Base-by-base conservation (phyloP, 1,284 basidiomycete species). In the Chondrostereum purpureum region DNA sequence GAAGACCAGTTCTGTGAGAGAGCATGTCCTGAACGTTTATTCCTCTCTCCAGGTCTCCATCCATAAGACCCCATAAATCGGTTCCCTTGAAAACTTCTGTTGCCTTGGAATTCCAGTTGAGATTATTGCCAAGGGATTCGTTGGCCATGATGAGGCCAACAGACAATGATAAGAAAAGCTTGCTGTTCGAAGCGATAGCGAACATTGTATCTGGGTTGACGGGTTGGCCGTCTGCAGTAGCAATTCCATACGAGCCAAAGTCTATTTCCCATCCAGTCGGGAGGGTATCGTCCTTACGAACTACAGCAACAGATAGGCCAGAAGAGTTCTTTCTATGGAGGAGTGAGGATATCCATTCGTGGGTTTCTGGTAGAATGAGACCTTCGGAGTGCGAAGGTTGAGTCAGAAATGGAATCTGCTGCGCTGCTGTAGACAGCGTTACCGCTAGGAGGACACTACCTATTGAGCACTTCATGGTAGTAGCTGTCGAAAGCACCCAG, bases 101-200 rank as follows among this genome's bases (percentile, higher is more conserved):
- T 10, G 36, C n/a, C 17, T 37, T 42, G 21, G 40, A 42, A 22
- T 16, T 39, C 20, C n/a, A 39, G 24, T 59, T 54, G 58, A 47
- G 1, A 66, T 61, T n/a, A 57, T 58, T 1, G 61, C 51, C 2
- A 60, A 59, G 5, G 74, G 36, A 38, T 10, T 14, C 36, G 16
- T 38, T 38, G 10, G 10, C 12, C 12, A 38, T 8, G 8, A 38
- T 10, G 3, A 69, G 52, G 0, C 67, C 67, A 4, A 64, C 56
- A 1, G 65, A 61, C 33, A 65, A 44, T 10, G 68, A 55, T n/a
- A 66, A 53, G 50, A 72, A 68, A 1, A 68, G 55, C 48, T 70
- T 69, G 56, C 61, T 65, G 50, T 69, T 69, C 0, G 67, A 69
- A 17, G 63, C 68, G 46, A 71, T 69, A 3, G 65, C 63, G 45